Conservation (phyloP, 139 green algal species). For the Pseudopediastrum boryanum region DNA sequence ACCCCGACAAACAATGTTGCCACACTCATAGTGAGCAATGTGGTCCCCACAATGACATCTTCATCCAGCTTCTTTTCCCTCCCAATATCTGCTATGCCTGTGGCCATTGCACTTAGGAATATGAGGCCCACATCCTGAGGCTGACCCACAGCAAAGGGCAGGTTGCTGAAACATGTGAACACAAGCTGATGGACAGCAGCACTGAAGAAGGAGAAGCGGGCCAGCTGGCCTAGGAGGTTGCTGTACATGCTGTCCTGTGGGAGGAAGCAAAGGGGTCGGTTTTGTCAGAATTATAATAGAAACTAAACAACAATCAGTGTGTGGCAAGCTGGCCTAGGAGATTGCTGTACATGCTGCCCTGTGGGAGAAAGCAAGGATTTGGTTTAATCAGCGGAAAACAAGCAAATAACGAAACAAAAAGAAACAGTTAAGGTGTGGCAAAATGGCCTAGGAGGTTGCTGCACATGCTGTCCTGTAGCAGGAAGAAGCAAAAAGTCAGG, state of each 20-base stretch:
- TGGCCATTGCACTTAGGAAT: conserved; percentile 79
- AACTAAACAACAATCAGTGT: conserved; percentile 27
- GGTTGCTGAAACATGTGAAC: conserved; percentile 57
- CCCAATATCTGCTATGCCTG: conserved; percentile 53
- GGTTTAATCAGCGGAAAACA: background rate
- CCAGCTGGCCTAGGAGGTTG: conserved; percentile 21
- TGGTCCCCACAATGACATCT: conserved; percentile 59
- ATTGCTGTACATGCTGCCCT: conserved; percentile 26
- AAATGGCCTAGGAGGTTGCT: conserved; percentile 26
- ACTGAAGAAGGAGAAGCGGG: conserved; percentile 32
- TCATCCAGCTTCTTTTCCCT: conserved; percentile 6
- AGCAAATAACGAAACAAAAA: background rate
- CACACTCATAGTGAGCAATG: conserved; percentile 63
- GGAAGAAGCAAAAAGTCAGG: background rate
- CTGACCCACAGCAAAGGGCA: conserved; percentile 83
- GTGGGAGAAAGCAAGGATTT: background rate
- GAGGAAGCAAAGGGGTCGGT: background rate
- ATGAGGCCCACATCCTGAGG: conserved; percentile 79
- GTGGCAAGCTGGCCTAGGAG: conserved; percentile 24
- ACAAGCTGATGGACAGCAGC: conserved; percentile 71
- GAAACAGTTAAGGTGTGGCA: conserved; percentile 23
- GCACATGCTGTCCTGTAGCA: conserved; percentile 22
- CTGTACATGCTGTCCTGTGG: conserved; percentile 27
- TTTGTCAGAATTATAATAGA: background rate
- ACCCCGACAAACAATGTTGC: conserved; percentile 72